Conservation (phyloP, 2,329 filamentous ascomycete species). For the Diplodia seriata region DNA sequence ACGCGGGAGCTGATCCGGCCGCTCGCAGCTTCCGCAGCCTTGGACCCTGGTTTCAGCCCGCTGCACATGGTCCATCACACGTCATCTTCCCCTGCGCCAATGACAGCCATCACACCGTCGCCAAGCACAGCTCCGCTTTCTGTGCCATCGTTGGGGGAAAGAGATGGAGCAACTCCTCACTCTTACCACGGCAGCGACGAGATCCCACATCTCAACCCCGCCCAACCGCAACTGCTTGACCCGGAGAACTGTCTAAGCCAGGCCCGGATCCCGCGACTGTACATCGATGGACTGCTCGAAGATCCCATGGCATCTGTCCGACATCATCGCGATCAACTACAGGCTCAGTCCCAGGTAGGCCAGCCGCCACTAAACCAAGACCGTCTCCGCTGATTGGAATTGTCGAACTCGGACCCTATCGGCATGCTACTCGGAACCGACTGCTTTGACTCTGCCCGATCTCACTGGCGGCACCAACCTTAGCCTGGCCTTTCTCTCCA, state of each 20-base stretch:
- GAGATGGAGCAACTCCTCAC: not conserved
- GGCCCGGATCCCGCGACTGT: not conserved
- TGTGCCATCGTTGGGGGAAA: not conserved
- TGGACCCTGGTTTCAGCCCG: not conserved
- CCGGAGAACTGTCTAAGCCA: not conserved
- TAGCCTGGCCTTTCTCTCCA: slow-evolving; percentile 48
- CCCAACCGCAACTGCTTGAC: not conserved
- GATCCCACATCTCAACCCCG: not conserved
- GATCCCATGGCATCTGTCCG: slow-evolving; percentile 5
- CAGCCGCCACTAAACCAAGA: not conserved
- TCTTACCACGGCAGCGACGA: not conserved
- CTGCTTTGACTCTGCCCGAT: not conserved
- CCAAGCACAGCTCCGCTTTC: not conserved
- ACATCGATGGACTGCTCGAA: not conserved
- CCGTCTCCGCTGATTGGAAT: not conserved
- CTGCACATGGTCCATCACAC: not conserved
- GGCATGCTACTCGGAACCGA: not conserved
- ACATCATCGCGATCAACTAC: not conserved
- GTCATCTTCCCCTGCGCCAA: not conserved
- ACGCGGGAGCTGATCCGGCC: not conserved
- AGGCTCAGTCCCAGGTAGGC: not conserved
- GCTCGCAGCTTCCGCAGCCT: not conserved
- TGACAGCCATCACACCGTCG: not conserved
- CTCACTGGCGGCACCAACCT: slow-evolving; percentile 42
- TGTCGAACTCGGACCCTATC: not conserved